phyloP scores from a whole-genome alignment of 768 basidiomycete genomes.

The Cystofilobasidium bisporidii region DNA sequence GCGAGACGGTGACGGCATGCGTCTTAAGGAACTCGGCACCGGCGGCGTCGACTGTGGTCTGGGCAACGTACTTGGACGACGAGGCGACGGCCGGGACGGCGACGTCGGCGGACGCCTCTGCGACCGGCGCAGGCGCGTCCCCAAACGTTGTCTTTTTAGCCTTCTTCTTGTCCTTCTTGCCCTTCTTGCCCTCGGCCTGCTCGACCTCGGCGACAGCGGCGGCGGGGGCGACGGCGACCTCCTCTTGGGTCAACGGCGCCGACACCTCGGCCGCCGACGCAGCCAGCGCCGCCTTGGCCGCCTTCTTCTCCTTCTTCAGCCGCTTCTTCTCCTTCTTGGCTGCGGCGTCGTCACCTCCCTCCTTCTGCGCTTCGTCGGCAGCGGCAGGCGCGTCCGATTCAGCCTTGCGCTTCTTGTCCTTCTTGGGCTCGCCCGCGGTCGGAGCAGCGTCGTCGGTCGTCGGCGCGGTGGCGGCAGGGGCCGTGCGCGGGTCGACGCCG shows the following conservation, averaged over 20 bases:
- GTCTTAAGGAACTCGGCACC: conserved; percentile 57
- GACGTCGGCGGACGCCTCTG: neutral
- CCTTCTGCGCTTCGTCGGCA: conserved; percentile 28
- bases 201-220: conserved; percentile 12
- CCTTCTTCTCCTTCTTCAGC: conserved; percentile 34
- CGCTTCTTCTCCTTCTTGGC: conserved; percentile 32
- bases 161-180: conserved; percentile 25
- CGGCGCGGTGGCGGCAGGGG: neutral
- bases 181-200: conserved; percentile 17
- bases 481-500: conserved; percentile 21
- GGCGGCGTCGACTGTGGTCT: conserved; percentile 40
- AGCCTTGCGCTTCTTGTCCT: conserved; percentile 35
- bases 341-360: conserved; percentile 20
- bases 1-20: conserved; percentile 62
- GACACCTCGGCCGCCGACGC: conserved; percentile 25
- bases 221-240: neutral
- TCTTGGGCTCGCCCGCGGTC: conserved; percentile 23
- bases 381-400: conserved; percentile 30
- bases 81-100: conserved; percentile 30
- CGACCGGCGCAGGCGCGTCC: neutral
- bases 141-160: conserved; percentile 17
- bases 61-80: neutral
- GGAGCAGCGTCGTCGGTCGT: conserved; percentile 5
- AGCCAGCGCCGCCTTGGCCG: conserved; percentile 22
- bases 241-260: neutral